Evolutionary conservation across 768 basidiomycete genomes (phyloP).

Genomic region (Leccinum truebloodii): DNA sequence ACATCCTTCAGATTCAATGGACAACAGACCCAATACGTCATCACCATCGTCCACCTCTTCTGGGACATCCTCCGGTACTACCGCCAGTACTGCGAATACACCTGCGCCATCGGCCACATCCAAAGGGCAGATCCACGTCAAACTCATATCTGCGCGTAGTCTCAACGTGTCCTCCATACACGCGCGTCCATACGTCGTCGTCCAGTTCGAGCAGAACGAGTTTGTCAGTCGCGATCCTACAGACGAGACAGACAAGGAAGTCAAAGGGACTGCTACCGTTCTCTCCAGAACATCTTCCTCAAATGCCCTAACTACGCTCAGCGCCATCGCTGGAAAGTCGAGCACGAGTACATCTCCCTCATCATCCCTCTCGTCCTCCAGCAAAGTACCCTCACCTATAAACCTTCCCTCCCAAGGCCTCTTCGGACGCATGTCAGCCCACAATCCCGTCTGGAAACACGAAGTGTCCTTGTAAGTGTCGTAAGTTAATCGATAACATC

Average conservation of each 20-base stretch:
- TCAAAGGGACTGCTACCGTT: conserved; percentile 72
- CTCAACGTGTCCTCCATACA: conserved; percentile 69
- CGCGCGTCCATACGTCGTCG: conserved; percentile 89
- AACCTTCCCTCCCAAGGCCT: conserved; percentile 42
- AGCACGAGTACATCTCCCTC: conserved; percentile 47
- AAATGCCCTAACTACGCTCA: conserved; percentile 65
- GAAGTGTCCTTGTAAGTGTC: conserved; percentile 92
- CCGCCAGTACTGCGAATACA: conserved; percentile 18
- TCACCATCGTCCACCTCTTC: conserved; percentile 43
- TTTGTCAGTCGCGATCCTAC: conserved; percentile 92
- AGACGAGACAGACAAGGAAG: conserved; percentile 83
- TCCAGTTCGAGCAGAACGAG: conserved; percentile 98
- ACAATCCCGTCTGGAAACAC: conserved; percentile 99
- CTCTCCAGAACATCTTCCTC: conserved; percentile 59
- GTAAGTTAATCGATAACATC: conserved; percentile 11
- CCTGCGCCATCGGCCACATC: conserved; percentile 38
- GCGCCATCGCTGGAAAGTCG: conserved; percentile 53
- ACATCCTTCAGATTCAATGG: conserved; percentile 33
- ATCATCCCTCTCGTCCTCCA: conserved; percentile 42
- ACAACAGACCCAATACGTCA: conserved; percentile 39
- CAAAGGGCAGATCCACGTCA: conserved; percentile 88
- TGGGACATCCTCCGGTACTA: conserved; percentile 33
- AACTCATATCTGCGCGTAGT: conserved; percentile 87
- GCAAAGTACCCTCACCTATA: conserved; percentile 34
- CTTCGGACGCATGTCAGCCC: conserved; percentile 66